Conservation (phyloP, 1,284 basidiomycete genomes). For the Singerocomus inundabilis region DNA sequence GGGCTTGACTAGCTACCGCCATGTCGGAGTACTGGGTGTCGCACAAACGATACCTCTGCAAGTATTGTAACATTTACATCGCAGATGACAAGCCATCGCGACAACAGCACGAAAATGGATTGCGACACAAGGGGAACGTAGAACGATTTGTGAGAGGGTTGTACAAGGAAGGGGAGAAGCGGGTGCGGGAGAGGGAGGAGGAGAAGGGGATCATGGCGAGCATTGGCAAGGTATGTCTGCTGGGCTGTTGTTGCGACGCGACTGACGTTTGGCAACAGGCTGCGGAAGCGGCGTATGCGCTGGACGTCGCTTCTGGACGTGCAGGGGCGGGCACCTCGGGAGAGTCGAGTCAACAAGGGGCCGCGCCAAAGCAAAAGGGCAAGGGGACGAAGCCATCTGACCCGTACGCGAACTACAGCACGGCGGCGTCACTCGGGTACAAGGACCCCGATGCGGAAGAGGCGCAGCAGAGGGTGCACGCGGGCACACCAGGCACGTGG, state of each 20-base stretch:
- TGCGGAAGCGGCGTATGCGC: conserved; percentile 70
- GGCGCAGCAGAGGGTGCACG: conserved; percentile 54
- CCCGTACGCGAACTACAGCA: conserved; percentile 83
- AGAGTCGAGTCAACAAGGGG: conserved; percentile 15
- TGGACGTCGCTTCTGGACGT: conserved; percentile 67
- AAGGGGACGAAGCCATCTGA: conserved; percentile 55
- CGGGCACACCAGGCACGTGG: conserved; percentile 86
- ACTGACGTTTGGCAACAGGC: conserved; percentile 43
- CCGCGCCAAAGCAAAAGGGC: conserved; percentile 40
- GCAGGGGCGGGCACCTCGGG: conserved; percentile 39
- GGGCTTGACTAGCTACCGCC: conserved; percentile 11
- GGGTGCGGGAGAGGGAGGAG: conserved; percentile 82
- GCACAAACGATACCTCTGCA: conserved; percentile 81
- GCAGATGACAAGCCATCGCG: conserved; percentile 92
- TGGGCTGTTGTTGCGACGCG: not conserved
- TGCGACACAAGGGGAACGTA: conserved; percentile 92
- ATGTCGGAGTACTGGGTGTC: conserved; percentile 90
- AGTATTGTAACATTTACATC: conserved; percentile 90
- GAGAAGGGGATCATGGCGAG: conserved; percentile 84
- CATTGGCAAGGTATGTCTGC: conserved; percentile 68
- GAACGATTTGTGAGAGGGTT: conserved; percentile 89
- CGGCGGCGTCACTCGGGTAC: conserved; percentile 79
- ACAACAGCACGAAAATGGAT: conserved; percentile 89
- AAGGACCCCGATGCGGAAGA: conserved; percentile 72
- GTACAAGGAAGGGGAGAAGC: conserved; percentile 91